phyloP scores from a whole-genome alignment of 345 rosid species.

The Syzygium aqueum region DNA sequence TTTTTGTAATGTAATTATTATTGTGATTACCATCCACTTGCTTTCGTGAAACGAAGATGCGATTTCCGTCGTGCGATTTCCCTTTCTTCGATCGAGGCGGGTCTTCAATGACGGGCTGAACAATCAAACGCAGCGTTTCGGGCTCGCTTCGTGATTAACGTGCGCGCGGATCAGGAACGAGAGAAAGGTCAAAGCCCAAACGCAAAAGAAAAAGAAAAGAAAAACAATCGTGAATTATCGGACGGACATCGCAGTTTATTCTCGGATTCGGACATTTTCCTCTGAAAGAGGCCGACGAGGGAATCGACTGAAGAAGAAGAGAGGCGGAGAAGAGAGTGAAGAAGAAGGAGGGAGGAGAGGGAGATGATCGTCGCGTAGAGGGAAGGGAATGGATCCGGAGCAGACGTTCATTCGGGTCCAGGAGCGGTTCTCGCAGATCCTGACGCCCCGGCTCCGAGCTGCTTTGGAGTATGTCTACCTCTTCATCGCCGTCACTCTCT shows the following conservation, averaged over 20 bases:
- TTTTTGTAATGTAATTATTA: not conserved
- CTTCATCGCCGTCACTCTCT: slow-evolving; percentile 70
- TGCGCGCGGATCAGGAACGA: not conserved
- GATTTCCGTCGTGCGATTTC: not conserved
- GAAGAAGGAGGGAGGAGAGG: not conserved
- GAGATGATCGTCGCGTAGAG: not conserved
- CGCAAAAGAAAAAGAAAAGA: not conserved
- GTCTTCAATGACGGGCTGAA: not conserved
- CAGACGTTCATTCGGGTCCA: slow-evolving; percentile 93
- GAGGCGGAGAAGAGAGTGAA: not conserved
- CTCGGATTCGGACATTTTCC: not conserved
- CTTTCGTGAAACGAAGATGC: not conserved
- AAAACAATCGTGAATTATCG: not conserved
- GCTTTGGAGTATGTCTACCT: slow-evolving; percentile 79
- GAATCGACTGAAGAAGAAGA: not conserved
- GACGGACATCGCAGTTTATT: not conserved
- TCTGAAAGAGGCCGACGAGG: not conserved
- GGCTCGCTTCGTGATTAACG: not conserved
- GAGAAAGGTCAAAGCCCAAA: not conserved
- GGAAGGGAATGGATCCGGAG: slow-evolving; percentile 80
- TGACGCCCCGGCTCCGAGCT: slow-evolving; percentile 71
- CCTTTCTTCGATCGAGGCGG: not conserved
- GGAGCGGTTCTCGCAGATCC: slow-evolving; percentile 88
- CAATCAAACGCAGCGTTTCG: not conserved
- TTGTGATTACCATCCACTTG: not conserved